These are phyloP conservation scores for Cyanidioschyzon merolae DNA, from an alignment of 23 red algal genomes.

Conservation along the genomic window DNA sequence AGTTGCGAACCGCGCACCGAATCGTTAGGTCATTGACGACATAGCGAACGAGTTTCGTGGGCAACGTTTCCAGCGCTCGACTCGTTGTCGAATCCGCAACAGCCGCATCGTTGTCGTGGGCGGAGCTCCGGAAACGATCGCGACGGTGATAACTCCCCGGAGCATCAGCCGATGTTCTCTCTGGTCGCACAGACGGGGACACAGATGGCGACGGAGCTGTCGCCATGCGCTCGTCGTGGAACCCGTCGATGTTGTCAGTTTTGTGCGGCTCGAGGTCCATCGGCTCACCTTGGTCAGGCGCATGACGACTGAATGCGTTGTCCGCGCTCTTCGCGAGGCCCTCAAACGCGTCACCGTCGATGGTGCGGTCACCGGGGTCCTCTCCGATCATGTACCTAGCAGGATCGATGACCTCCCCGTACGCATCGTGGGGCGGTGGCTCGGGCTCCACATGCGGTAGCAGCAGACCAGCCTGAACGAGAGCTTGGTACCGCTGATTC, in stretches of 20 bases:
- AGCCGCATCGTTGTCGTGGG: neutral
- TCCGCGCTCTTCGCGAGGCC: neutral
- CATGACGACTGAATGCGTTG: neutral
- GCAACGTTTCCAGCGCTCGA: conserved; percentile 31
- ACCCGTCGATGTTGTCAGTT: neutral
- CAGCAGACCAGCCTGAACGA: neutral
- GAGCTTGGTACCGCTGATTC: neutral
- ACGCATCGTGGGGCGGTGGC: conserved; percentile 61
- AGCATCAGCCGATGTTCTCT: neutral
- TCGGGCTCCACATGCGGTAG: conserved; percentile 5
- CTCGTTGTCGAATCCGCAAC: neutral
- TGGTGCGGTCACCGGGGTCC: conserved; percentile 57
- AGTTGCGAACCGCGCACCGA: conserved; percentile 29
- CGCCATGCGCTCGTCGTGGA: neutral
- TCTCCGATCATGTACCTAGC: conserved; percentile 84
- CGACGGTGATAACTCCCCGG: neutral
- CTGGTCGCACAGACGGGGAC: neutral
- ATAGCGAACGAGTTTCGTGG: conserved; percentile 57
- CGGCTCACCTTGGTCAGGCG: neutral
- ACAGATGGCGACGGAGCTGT: neutral
- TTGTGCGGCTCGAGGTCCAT: neutral
- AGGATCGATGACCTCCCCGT: conserved; percentile 71
- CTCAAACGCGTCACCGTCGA: conserved; percentile 17
- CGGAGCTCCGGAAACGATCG: neutral
- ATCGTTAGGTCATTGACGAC: conserved; percentile 27